Conservation (phyloP, 2,329 filamentous ascomycete species). For the Colletotrichum cordylinicola region DNA sequence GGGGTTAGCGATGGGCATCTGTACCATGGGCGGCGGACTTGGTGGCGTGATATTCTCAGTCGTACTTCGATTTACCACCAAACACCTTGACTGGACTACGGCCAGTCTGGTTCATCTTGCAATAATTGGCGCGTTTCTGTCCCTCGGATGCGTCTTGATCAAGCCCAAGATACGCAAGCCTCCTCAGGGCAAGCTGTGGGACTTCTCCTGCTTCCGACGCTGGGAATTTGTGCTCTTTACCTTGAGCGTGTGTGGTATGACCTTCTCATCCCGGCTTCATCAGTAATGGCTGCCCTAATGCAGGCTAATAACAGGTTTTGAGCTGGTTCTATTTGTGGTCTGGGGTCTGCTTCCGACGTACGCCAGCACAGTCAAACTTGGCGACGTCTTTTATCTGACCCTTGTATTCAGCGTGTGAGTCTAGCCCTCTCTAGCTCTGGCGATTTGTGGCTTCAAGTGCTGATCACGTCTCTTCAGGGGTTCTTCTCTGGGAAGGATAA, state of each 20-base stretch:
- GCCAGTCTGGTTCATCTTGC: constrained; percentile 28
- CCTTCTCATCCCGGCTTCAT: not conserved
- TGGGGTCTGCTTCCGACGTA: constrained; percentile 36
- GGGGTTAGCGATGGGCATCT: constrained; percentile 28
- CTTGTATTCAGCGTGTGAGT: constrained; percentile 36
- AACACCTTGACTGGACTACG: constrained; percentile 24
- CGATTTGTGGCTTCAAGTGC: not conserved
- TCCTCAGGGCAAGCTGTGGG: constrained; percentile 1
- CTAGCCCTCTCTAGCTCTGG: not conserved
- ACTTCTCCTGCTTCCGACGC: constrained; percentile 21
- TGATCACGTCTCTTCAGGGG: constrained; percentile 22
- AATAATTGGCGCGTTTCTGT: constrained; percentile 24
- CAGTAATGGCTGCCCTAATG: not conserved
- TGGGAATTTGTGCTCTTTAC: constrained; percentile 31
- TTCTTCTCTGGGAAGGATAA: constrained; percentile 30
- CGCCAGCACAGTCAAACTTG: constrained; percentile 27
- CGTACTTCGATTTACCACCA: constrained; percentile 29
- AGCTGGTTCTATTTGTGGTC: constrained; percentile 34
- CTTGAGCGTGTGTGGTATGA: constrained; percentile 31
- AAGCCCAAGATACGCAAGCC: constrained; percentile 14
- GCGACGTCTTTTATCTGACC: constrained; percentile 32
- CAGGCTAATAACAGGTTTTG: constrained; percentile 28
- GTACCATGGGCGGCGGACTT: constrained; percentile 30
- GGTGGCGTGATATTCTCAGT: constrained; percentile 37
- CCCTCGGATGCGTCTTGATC: constrained; percentile 26